Evolutionary conservation across 2,329 filamentous ascomycete species (phyloP).

Genomic region (Fusarium domesticum): DNA sequence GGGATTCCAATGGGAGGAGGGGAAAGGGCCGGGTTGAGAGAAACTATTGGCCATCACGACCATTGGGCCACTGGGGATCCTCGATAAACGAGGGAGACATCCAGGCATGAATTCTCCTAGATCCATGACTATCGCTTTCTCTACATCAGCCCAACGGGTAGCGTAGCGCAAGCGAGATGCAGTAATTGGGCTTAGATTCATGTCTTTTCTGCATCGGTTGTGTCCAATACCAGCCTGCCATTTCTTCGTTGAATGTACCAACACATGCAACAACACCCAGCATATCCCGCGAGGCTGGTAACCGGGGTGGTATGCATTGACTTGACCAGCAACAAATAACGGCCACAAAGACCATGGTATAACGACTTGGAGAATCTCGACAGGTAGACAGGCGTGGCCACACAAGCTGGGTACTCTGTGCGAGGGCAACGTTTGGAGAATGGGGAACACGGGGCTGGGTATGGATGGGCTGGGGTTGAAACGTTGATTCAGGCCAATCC

Average conservation of each 20-base stretch:
- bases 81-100: not conserved
- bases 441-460: not conserved
- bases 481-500: not conserved
- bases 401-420: too few species aligned
- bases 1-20: not conserved
- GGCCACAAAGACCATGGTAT: too few species aligned
- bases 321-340: too few species aligned
- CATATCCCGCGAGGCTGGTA: too few species aligned
- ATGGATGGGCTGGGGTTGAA: not conserved
- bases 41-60: not conserved
- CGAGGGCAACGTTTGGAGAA: not conserved
- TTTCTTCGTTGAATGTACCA: too few species aligned
- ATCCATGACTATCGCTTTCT: not conserved
- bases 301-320: too few species aligned
- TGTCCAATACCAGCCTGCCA: too few species aligned
- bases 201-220: not conserved
- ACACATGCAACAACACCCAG: too few species aligned
- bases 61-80: not conserved
- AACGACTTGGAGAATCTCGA: too few species aligned
- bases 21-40: not conserved
- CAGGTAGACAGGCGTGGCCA: too few species aligned
- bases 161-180: not conserved
- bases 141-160: not conserved
- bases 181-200: not conserved
- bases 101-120: not conserved